Conservation (phyloP, 2,329 filamentous ascomycete species). For the Neopestalotiopsis sp. region DNA sequence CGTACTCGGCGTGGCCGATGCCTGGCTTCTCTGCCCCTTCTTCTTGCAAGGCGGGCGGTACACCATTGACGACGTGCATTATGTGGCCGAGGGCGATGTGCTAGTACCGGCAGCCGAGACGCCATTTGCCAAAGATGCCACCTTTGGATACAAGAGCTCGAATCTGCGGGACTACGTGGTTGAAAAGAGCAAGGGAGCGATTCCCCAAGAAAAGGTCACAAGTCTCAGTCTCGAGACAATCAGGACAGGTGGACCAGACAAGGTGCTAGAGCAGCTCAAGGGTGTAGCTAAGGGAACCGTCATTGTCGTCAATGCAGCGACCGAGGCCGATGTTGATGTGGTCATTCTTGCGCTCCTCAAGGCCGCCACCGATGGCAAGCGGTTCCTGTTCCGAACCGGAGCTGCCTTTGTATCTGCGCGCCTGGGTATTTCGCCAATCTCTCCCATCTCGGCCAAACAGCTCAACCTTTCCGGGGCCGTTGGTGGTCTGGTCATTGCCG, state of each 20-base stretch:
- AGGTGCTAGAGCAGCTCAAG: constrained; percentile 46
- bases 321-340: constrained; percentile 60
- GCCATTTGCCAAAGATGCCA: constrained; percentile 61
- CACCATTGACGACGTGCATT: constrained; percentile 63
- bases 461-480: constrained; percentile 41
- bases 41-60: constrained; percentile 63
- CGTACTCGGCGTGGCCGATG: constrained; percentile 54
- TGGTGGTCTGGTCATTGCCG: constrained; percentile 60
- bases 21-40: constrained; percentile 62
- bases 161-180: constrained; percentile 57
- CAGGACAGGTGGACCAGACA: constrained; percentile 46
- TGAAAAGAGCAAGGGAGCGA: constrained; percentile 55
- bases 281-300: constrained; percentile 42
- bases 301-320: constrained; percentile 57
- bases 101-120: constrained; percentile 57
- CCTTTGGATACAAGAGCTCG: constrained; percentile 61
- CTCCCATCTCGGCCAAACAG: constrained; percentile 52
- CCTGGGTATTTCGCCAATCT: constrained; percentile 56
- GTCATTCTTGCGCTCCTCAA: constrained; percentile 54
- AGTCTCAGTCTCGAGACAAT: constrained; percentile 54
- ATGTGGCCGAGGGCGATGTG: constrained; percentile 55
- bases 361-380: constrained; percentile 36
- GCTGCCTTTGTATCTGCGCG: constrained; percentile 51
- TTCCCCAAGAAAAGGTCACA: constrained; percentile 41
- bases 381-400: constrained; percentile 45